phyloP scores from a whole-genome alignment of 2,329 filamentous ascomycete species.

The Penicillium corylophilum region DNA sequence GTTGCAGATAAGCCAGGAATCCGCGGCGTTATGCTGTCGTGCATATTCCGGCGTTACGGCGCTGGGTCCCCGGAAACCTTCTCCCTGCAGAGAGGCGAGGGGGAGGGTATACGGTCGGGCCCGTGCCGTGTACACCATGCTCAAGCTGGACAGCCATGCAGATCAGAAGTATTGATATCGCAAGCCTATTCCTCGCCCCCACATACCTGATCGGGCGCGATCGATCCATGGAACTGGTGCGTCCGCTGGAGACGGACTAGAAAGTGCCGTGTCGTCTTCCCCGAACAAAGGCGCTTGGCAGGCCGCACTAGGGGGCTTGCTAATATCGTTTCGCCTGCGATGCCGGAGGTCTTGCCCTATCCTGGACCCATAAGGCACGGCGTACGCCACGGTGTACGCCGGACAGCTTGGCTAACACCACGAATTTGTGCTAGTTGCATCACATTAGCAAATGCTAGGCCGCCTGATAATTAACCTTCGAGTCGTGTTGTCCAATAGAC shows the following conservation, averaged over 20 bases:
- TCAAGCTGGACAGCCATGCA: background rate
- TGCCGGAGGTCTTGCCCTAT: background rate
- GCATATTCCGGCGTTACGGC: constrained; percentile 14
- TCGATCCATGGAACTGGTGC: background rate
- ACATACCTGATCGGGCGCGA: constrained; percentile 14
- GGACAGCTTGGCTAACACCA: background rate
- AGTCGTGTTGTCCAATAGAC: background rate
- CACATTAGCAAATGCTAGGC: background rate
- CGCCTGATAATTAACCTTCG: background rate
- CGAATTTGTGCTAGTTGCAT: background rate
- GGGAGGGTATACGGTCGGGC: background rate
- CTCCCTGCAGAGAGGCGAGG: constrained; percentile 6
- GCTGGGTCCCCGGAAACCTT: constrained; percentile 11
- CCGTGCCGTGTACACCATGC: background rate
- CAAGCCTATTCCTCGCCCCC: background rate
- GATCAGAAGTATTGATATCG: background rate
- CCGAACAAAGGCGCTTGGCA: background rate
- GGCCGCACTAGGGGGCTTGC: background rate
- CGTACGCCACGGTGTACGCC: background rate
- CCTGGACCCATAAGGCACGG: background rate
- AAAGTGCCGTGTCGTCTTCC: background rate
- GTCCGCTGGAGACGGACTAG: background rate
- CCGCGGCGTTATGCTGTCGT: constrained; percentile 13
- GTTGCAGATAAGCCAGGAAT: constrained; percentile 14
- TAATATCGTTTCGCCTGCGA: background rate